A percentile compares a stretch with the other conserved stretches of the same genome.
Conservation (phyloP, 2,329 filamentous ascomycete species). For the Penicillium nordicum region DNA sequence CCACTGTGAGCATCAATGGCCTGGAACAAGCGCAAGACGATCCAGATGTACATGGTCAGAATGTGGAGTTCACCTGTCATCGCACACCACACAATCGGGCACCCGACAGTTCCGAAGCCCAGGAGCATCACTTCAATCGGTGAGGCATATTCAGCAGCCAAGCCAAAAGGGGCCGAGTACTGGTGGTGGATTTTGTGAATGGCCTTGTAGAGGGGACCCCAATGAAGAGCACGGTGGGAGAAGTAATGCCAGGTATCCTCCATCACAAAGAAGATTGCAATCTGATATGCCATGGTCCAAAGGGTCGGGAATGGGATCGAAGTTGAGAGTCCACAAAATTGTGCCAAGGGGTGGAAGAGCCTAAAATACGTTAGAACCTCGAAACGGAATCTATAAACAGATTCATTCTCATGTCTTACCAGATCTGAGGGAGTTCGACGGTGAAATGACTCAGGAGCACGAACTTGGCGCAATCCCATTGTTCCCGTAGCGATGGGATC, state of each 20-base stretch:
- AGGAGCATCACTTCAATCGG: slow-evolving; percentile 96
- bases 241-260: slow-evolving; percentile 99
- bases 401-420: slow-evolving; percentile 48
- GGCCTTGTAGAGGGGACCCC: slow-evolving; percentile 89
- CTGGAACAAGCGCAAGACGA: slow-evolving; percentile 87
- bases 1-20: slow-evolving; percentile 96
- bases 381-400: neutral
- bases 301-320: slow-evolving; percentile 82
- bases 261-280: slow-evolving; percentile 88
- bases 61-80: slow-evolving; percentile 87
- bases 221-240: slow-evolving; percentile 88
- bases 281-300: slow-evolving; percentile 86
- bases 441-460: slow-evolving; percentile 96
- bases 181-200: slow-evolving; percentile 99
- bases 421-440: slow-evolving; percentile 96
- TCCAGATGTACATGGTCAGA: slow-evolving; percentile 97
- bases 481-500: slow-evolving; percentile 86
- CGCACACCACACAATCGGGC: slow-evolving; percentile 78
- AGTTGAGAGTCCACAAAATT: slow-evolving; percentile 84
- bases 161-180: slow-evolving; percentile 94
- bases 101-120: slow-evolving; percentile 78
- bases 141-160: slow-evolving; percentile 95
- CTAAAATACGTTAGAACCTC: slow-evolving; percentile 27
- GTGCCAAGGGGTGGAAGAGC: slow-evolving; percentile 94
- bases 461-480: slow-evolving; percentile 89